Conservation (phyloP, 2,329 filamentous ascomycete genomes). For the Rutstroemia sp. region DNA sequence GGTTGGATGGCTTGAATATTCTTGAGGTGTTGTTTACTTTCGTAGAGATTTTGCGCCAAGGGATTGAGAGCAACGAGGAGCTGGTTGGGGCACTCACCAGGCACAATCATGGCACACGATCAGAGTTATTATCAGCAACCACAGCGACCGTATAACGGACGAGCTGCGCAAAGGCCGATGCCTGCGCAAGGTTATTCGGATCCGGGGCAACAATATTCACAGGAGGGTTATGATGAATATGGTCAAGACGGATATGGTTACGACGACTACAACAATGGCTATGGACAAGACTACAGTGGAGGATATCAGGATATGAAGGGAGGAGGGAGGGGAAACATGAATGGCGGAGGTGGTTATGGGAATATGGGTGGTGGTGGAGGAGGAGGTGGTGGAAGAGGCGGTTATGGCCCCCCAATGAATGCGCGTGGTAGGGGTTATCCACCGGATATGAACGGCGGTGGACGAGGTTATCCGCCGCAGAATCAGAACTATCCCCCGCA, state of each 20-base stretch:
- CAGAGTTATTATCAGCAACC: constrained; percentile 26
- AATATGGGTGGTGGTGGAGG: constrained; percentile 10
- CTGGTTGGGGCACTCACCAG: not conserved
- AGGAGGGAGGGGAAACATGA: constrained; percentile 18
- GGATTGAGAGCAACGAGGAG: not conserved
- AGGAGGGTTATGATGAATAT: constrained; percentile 44
- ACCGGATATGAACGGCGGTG: constrained; percentile 4
- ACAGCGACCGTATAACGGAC: constrained; percentile 26
- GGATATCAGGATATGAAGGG: constrained; percentile 25
- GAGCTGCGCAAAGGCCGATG: constrained; percentile 21
- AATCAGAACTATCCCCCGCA: constrained; percentile 24
- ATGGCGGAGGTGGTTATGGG: constrained; percentile 12
- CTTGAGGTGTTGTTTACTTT: not conserved
- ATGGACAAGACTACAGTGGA: constrained; percentile 23
- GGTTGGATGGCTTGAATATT: not conserved
- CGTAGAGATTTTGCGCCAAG: constrained; percentile 1
- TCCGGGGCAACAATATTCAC: constrained; percentile 47
- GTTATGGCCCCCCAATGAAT: constrained; percentile 23
- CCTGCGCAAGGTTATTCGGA: constrained; percentile 25
- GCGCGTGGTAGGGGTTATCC: constrained; percentile 19
- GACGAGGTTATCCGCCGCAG: constrained; percentile 21
- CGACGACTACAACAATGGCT: constrained; percentile 22
- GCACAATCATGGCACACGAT: constrained; percentile 27
- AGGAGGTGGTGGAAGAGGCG: constrained; percentile 17
- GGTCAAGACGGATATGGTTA: constrained; percentile 26